Conservation (phyloP, 1,139 yeast species). For the Blastobotrys aristatus region DNA sequence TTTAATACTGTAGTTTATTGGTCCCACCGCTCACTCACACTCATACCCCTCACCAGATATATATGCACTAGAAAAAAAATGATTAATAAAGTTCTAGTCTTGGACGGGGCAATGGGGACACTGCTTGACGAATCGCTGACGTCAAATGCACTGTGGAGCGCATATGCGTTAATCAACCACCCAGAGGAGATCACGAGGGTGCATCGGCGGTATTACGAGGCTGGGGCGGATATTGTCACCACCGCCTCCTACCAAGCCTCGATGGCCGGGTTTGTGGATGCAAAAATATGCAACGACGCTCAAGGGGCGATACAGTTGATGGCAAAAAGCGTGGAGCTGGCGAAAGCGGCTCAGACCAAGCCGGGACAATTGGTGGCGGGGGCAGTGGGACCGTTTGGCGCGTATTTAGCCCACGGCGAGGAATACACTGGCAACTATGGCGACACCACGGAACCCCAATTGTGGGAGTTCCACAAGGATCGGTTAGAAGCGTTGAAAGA, state of each 20-base stretch:
- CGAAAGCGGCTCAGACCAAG: constrained; percentile 30
- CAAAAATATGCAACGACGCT: constrained; percentile 24
- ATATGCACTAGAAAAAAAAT: too few relatives aligned
- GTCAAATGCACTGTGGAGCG: constrained; percentile 53
- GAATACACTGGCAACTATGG: constrained; percentile 63
- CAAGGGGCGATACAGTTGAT: constrained; percentile 30
- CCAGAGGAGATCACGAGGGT: constrained; percentile 47
- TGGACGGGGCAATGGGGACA: constrained; percentile 47
- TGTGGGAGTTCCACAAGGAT: constrained; percentile 46
- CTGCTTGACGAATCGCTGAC: constrained; percentile 39
- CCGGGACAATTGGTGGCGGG: constrained; percentile 41
- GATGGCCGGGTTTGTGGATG: constrained; percentile 35
- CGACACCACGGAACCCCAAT: constrained; percentile 30
- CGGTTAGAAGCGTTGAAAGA: constrained; percentile 41
- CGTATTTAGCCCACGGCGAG: constrained; percentile 56
- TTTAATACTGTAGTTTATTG: too few relatives aligned
- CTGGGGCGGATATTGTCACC: constrained; percentile 53
- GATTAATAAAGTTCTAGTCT: constrained; percentile 26
- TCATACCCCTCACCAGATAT: too few relatives aligned
- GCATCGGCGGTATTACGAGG: constrained; percentile 46
- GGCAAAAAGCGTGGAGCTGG: constrained; percentile 32
- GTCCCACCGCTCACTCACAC: too few relatives aligned
- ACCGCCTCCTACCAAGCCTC: constrained; percentile 65
- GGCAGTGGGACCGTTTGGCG: constrained; percentile 72
- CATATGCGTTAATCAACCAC: constrained; percentile 45